These are phyloP conservation scores for Waitea zeae DNA, from an alignment of 1,284 basidiomycete genomes.

Conservation along the genomic window DNA sequence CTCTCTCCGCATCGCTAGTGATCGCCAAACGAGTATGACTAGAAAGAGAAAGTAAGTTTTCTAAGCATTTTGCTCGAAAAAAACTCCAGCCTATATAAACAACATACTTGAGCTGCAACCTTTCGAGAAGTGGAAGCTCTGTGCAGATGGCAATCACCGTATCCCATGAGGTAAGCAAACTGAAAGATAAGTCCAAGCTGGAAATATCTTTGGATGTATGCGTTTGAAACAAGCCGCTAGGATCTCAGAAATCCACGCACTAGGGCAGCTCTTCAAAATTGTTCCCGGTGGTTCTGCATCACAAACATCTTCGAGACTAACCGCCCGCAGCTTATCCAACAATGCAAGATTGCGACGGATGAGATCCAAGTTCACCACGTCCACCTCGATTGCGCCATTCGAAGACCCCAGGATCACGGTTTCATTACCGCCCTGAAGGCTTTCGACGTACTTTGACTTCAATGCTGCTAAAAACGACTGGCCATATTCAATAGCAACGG, in stretches of 20 bases:
- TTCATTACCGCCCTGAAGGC: constrained; percentile 27
- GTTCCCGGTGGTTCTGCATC: constrained; percentile 32
- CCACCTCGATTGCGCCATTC: constrained; percentile 67
- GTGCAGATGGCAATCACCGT: constrained; percentile 45
- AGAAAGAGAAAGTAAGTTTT: too few species aligned
- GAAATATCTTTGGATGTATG: constrained; percentile 44
- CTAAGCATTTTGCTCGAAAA: too few species aligned
- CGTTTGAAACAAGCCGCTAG: too few species aligned
- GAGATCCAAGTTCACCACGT: constrained; percentile 71
- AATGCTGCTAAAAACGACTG: constrained; percentile 64
- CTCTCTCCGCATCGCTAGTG: not conserved
- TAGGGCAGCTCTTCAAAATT: constrained; percentile 46
- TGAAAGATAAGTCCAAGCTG: constrained; percentile 71
- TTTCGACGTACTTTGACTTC: constrained; percentile 57
- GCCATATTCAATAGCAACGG: constrained; percentile 39
- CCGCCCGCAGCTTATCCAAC: constrained; percentile 53
- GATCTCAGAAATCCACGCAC: constrained; percentile 24
- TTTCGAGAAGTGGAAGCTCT: constrained; percentile 46
- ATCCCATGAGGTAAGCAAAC: constrained; percentile 60
- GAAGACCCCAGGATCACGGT: constrained; percentile 74
- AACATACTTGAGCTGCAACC: constrained; percentile 64
- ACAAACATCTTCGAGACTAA: constrained; percentile 60
- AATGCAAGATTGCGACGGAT: constrained; percentile 55
- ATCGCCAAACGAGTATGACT: constrained; percentile 12
- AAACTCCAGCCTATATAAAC: too few species aligned